Evolutionary conservation across 1,284 basidiomycete genomes (phyloP).

Genomic region (Takashimella tepidaria): DNA sequence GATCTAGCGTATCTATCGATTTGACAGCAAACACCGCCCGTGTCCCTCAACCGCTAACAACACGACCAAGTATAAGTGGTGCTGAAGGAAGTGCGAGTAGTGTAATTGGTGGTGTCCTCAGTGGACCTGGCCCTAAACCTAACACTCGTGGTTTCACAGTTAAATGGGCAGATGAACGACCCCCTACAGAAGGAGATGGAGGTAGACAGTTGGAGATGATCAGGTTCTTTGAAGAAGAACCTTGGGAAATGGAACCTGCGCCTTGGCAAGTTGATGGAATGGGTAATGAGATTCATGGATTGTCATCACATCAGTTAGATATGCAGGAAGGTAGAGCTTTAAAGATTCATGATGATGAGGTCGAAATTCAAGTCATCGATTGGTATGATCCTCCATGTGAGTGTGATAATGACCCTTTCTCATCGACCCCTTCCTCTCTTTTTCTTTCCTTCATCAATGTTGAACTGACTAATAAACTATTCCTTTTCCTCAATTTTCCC

Average conservation of each 20-base stretch:
- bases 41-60: no score
- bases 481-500: no score
- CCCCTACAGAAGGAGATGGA: conserved; percentile 7
- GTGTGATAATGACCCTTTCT: no score
- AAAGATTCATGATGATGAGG: conserved; percentile 15
- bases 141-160: conserved; percentile 34
- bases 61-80: no score
- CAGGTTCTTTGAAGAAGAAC: conserved; percentile 27
- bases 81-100: not conserved
- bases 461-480: no score
- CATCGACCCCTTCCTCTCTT: no score
- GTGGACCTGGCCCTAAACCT: conserved; percentile 18
- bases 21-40: no score
- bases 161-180: conserved; percentile 28
- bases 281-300: conserved; percentile 23
- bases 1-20: no score
- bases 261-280: conserved; percentile 19
- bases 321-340: conserved; percentile 32
- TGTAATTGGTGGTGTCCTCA: not conserved
- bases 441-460: no score
- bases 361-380: conserved; percentile 25
- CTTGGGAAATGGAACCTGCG: conserved; percentile 28
- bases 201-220: conserved; percentile 24
- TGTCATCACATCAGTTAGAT: conserved; percentile 25
- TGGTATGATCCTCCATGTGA: conserved; percentile 28